Conservation (phyloP, 441 rosid species). For the Erysimum pusillum region DNA sequence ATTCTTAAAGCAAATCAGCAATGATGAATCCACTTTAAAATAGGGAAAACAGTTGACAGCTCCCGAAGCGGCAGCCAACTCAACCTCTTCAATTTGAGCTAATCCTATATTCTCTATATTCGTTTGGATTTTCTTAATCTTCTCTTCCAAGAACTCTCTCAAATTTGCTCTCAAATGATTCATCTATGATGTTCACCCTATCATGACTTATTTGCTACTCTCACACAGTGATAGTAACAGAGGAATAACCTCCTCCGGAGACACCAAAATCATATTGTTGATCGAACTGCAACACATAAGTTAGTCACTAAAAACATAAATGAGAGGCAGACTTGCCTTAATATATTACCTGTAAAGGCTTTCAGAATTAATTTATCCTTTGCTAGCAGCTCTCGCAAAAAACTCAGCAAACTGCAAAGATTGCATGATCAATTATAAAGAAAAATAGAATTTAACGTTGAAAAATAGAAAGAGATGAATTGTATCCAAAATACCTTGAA, state of each 20-base stretch:
- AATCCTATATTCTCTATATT: constrained; percentile 47
- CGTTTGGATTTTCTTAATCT: constrained; percentile 47
- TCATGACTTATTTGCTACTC: constrained; percentile 55
- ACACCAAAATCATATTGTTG: constrained; percentile 69
- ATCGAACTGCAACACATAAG: constrained; percentile 63
- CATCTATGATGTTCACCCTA: constrained; percentile 42
- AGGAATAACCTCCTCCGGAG: constrained; percentile 63
- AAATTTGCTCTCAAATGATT: constrained; percentile 53
- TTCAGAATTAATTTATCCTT: constrained; percentile 56
- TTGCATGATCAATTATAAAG: constrained; percentile 12
- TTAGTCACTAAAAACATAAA: constrained; percentile 35
- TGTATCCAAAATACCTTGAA: constrained; percentile 60
- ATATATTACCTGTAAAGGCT: constrained; percentile 58
- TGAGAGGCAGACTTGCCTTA: constrained; percentile 54
- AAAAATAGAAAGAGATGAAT: constrained; percentile 26
- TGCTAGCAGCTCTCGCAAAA: constrained; percentile 64
- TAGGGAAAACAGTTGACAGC: constrained; percentile 67
- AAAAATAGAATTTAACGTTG: background rate
- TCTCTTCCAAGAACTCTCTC: constrained; percentile 55
- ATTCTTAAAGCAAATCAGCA: constrained; percentile 62
- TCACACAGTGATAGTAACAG: constrained; percentile 69
- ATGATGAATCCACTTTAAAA: constrained; percentile 52
- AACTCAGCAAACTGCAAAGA: constrained; percentile 64
- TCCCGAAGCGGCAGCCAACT: constrained; percentile 78
- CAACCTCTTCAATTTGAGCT: constrained; percentile 49